Evolutionary conservation across 495 filamentous ascomycete species (phyloP).

Genomic region (Penicillium coprophilum): DNA sequence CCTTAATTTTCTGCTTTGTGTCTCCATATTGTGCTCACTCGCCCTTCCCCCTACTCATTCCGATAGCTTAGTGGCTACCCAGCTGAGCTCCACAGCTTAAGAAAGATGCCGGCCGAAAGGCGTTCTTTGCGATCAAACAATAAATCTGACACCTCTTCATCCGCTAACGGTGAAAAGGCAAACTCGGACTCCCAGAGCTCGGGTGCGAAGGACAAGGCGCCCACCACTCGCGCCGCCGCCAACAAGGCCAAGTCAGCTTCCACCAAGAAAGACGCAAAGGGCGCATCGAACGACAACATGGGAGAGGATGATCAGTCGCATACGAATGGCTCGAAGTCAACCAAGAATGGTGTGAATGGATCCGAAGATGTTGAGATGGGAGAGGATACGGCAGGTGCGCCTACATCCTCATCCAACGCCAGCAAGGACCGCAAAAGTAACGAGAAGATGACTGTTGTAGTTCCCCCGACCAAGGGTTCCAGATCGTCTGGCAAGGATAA

Average conservation of each 20-base stretch:
- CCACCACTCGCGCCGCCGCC: constrained; percentile 44
- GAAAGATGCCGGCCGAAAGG: constrained; percentile 57
- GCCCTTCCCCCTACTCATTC: constrained; percentile 30
- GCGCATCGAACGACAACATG: constrained; percentile 47
- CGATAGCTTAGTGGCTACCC: constrained; percentile 35
- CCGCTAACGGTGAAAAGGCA: constrained; percentile 57
- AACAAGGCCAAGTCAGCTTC: constrained; percentile 51
- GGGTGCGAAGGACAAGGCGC: constrained; percentile 50
- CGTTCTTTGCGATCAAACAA: constrained; percentile 57
- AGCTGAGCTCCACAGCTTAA: constrained; percentile 39
- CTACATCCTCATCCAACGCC: constrained; percentile 53
- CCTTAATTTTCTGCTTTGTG: constrained; percentile 25
- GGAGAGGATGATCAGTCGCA: constrained; percentile 63
- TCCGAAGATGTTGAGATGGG: constrained; percentile 81
- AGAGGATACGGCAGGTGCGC: constrained; percentile 64
- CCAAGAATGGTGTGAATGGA: constrained; percentile 73
- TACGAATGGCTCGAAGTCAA: constrained; percentile 67
- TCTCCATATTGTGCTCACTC: constrained; percentile 19
- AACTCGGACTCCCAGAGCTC: constrained; percentile 53
- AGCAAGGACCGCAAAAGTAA: constrained; percentile 73
- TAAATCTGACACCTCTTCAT: constrained; percentile 55
- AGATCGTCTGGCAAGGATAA: constrained; percentile 65
- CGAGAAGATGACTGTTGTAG: constrained; percentile 83
- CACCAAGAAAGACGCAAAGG: constrained; percentile 54
- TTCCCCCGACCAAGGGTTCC: constrained; percentile 72